A percentile compares a stretch with the other conserved stretches of the same genome.
phyloP scores from a whole-genome alignment of 2,329 filamentous ascomycete species.

The Ceratocystis colombiana region DNA sequence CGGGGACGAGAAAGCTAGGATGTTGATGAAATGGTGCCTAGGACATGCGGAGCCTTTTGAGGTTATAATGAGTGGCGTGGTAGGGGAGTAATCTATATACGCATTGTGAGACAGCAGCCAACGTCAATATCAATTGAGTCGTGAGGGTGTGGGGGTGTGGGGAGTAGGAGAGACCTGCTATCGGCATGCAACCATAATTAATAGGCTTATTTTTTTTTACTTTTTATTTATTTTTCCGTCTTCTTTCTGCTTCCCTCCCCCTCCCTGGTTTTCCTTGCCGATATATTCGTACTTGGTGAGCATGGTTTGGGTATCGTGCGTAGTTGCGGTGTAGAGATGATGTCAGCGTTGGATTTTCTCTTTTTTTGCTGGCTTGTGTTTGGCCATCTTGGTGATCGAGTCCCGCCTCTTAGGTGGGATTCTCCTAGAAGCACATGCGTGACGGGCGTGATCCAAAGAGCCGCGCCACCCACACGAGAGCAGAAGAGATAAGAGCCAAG shows the following conservation, averaged over 20 bases:
- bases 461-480: not conserved
- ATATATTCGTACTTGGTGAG: too few species aligned
- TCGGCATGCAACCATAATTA: not conserved
- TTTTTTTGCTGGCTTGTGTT: not conserved
- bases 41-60: not conserved
- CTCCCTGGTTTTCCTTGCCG: too few species aligned
- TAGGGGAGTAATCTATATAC: not conserved
- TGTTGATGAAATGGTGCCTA: not conserved
- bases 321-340: not conserved
- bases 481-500: constrained; percentile 2
- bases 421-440: constrained; percentile 10
- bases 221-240: not conserved
- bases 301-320: not conserved
- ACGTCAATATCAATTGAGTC: not conserved
- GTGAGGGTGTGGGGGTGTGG: not conserved
- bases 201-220: not conserved
- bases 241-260: not conserved
- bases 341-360: not conserved
- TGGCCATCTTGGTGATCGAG: not conserved
- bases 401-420: constrained; percentile 7
- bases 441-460: not conserved
- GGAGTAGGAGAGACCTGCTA: not conserved
- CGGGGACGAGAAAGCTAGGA: not conserved
- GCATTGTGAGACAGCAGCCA: not conserved
- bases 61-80: not conserved